Evolutionary conservation across 169 alveolate genomes (phyloP).

Genomic region (Eimeria zaria): DNA sequence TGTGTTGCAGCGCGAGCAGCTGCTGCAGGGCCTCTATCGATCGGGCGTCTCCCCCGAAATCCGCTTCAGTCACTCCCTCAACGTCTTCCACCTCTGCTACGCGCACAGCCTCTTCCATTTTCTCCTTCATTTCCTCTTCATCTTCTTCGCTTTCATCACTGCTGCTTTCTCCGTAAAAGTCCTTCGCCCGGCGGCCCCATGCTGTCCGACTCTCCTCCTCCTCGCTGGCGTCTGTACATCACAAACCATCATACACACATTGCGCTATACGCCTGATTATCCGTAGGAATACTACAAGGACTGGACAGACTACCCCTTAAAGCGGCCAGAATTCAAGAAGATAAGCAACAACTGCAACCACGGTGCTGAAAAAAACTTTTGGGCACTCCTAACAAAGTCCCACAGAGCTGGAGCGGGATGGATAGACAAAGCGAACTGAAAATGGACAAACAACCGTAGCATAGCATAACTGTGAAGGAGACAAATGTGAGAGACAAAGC

Average conservation of each 20-base stretch:
- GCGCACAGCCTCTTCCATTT: slow-evolving; percentile 66
- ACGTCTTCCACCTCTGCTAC: slow-evolving; percentile 75
- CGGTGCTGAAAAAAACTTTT: background rate
- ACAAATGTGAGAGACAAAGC: background rate
- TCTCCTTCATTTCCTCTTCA: slow-evolving; percentile 57
- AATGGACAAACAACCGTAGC: background rate
- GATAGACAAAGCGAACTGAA: background rate
- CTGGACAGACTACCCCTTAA: background rate
- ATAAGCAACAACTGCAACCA: background rate
- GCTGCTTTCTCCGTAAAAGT: slow-evolving; percentile 87
- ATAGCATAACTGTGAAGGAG: background rate
- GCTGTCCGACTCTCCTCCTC: slow-evolving; percentile 81
- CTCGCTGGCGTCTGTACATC: slow-evolving; percentile 28
- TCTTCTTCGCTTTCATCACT: slow-evolving; percentile 62
- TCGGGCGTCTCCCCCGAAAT: slow-evolving; percentile 63
- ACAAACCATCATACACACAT: background rate
- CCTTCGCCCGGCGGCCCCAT: slow-evolving; percentile 88
- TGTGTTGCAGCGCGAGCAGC: slow-evolving; percentile 37
- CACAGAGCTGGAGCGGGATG: background rate
- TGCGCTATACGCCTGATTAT: background rate
- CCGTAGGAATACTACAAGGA: background rate
- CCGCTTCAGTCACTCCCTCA: slow-evolving; percentile 68
- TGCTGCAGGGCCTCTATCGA: slow-evolving; percentile 42
- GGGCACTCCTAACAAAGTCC: too few species aligned
- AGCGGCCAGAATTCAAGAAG: background rate